These are phyloP conservation scores for Metrosideros polymorpha DNA, from an alignment of 441 rosid genomes.

Conservation along the genomic window DNA sequence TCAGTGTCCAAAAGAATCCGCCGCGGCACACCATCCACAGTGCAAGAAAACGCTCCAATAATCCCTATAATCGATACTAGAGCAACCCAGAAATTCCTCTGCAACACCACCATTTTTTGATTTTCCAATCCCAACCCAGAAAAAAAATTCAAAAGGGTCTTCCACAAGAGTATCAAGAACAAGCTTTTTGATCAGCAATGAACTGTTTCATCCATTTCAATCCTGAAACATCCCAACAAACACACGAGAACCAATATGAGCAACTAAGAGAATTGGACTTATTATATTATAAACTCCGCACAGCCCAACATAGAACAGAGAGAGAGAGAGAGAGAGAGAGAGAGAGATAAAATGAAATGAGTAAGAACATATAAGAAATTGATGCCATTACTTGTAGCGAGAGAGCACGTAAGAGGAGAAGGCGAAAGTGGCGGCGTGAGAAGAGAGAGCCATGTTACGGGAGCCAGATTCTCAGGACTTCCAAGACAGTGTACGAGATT, in stretches of 20 bases:
- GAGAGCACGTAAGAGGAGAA: background rate
- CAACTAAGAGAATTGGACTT: background rate
- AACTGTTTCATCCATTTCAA: background rate
- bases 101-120: slow-evolving; percentile 18
- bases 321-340: background rate
- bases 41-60: slow-evolving; percentile 9
- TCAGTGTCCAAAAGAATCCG: slow-evolving; percentile 80
- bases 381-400: background rate
- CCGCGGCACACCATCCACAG: slow-evolving; percentile 29
- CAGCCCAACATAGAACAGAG: background rate
- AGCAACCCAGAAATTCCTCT: slow-evolving; percentile 1
- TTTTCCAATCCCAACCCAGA: slow-evolving; percentile 7
- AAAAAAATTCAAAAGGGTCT: background rate
- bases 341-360: background rate
- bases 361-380: background rate
- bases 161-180: background rate
- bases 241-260: background rate
- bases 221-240: background rate
- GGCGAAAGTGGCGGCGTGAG: background rate
- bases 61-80: slow-evolving; percentile 20
- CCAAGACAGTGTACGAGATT: background rate
- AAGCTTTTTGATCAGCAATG: background rate
- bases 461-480: background rate
- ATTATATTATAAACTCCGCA: background rate
- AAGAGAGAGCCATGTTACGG: background rate